Percentiles rank a stretch among this genome's conserved stretches.
phyloP scores from a whole-genome alignment of 768 basidiomycete genomes.

The Heimioporus sp. region DNA sequence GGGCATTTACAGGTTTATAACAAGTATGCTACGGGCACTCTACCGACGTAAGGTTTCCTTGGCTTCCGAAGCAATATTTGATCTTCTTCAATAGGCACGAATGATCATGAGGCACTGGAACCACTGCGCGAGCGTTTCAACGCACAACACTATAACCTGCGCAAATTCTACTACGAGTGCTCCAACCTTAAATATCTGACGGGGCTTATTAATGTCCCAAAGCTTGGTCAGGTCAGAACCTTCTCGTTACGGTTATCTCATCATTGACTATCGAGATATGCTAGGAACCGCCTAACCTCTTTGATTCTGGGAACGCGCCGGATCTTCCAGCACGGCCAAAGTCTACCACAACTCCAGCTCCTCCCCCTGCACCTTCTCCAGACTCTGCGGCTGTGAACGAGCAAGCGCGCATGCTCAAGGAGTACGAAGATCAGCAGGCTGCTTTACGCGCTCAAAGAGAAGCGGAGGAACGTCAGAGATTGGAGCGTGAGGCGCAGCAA shows the following conservation, averaged over 20 bases:
- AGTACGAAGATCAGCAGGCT: conserved; percentile 96
- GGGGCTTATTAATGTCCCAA: conserved; percentile 96
- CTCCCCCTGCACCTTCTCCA: conserved; percentile 73
- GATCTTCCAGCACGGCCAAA: conserved; percentile 84
- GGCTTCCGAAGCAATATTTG: background rate
- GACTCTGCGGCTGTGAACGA: conserved; percentile 75
- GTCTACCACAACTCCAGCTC: conserved; percentile 50
- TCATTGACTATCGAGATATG: conserved; percentile 1
- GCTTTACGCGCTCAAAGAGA: conserved; percentile 79
- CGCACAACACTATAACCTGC: conserved; percentile 87
- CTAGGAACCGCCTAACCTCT: conserved; percentile 94
- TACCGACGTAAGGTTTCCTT: conserved; percentile 67
- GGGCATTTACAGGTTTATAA: conserved; percentile 98
- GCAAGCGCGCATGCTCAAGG: conserved; percentile 90
- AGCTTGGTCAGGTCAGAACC: conserved; percentile 74
- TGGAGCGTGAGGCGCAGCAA: conserved; percentile 74
- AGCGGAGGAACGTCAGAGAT: conserved; percentile 77
- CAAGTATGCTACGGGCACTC: conserved; percentile 98
- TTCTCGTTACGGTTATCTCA: background rate
- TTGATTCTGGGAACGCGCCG: conserved; percentile 79
- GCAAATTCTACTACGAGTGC: conserved; percentile 99
- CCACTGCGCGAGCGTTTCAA: conserved; percentile 85
- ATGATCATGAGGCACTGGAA: conserved; percentile 84
- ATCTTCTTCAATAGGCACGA: conserved; percentile 63
- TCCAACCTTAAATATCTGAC: conserved; percentile 98